These are phyloP conservation scores for Eucalyptus regnans DNA, from an alignment of 345 rosid species.

Conservation along the genomic window DNA sequence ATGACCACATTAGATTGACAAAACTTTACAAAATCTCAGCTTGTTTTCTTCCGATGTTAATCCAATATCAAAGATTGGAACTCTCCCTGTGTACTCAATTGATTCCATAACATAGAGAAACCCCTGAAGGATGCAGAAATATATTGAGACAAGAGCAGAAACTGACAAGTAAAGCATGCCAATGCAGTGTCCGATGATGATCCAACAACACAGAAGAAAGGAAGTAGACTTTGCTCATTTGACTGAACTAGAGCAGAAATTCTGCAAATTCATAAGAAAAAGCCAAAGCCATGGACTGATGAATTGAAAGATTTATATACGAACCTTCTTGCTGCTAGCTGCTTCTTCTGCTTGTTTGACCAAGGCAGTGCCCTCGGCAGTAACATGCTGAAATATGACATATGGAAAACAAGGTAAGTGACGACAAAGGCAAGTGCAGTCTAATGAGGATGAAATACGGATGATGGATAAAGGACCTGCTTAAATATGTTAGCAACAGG, in stretches of 20 bases:
- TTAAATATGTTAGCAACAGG: slow-evolving; percentile 79
- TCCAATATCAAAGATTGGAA: not conserved
- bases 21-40: slow-evolving; percentile 83
- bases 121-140: not conserved
- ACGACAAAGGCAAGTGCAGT: not conserved
- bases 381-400: slow-evolving; percentile 54
- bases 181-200: not conserved
- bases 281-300: not conserved
- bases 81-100: not conserved
- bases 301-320: not conserved
- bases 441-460: not conserved
- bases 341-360: slow-evolving; percentile 96
- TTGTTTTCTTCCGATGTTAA: not conserved
- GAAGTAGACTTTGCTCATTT: not conserved
- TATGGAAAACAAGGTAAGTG: not conserved
- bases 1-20: not conserved
- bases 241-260: not conserved
- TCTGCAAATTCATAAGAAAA: not conserved
- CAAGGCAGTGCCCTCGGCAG: slow-evolving; percentile 73
- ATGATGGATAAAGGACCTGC: slow-evolving; percentile 36
- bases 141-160: not conserved
- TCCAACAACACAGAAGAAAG: not conserved
- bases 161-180: not conserved
- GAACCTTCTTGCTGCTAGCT: slow-evolving; percentile 48
- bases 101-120: not conserved